Conservation (phyloP, 371 early-diverging fungal genomes). For the Encephalitozoon intestinalis region DNA sequence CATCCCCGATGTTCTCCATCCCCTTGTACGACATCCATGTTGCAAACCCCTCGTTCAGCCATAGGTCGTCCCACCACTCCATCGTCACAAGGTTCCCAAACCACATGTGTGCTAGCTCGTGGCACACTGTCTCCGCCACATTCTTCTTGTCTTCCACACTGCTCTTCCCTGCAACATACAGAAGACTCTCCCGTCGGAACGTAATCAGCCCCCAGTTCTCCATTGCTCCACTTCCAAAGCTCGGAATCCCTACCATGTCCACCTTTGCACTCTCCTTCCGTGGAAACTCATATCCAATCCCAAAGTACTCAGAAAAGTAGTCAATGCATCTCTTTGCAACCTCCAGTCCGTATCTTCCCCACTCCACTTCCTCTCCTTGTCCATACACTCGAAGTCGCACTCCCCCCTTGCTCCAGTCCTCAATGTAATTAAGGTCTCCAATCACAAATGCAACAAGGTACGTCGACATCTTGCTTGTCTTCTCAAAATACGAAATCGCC, state of each 20-base stretch:
- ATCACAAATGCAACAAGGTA: conserved; percentile 78
- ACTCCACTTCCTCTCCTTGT: conserved; percentile 64
- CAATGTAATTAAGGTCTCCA: conserved; percentile 77
- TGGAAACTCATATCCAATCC: conserved; percentile 71
- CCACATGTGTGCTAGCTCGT: conserved; percentile 88
- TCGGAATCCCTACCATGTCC: conserved; percentile 77
- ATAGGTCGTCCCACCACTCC: conserved; percentile 79
- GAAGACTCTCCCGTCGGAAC: conserved; percentile 69
- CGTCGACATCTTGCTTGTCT: conserved; percentile 78
- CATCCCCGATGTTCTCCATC: conserved; percentile 68
- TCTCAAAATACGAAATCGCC: conserved; percentile 62
- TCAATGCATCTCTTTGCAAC: conserved; percentile 67
- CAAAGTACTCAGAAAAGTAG: conserved; percentile 72
- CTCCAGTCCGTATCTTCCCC: conserved; percentile 70
- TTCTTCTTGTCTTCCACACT: conserved; percentile 66
- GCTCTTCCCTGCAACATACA: conserved; percentile 66
- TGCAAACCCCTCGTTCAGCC: conserved; percentile 92
- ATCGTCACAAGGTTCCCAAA: conserved; percentile 90
- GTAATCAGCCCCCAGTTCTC: conserved; percentile 90
- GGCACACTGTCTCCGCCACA: conserved; percentile 73
- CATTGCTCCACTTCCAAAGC: conserved; percentile 71
- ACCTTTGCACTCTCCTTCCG: conserved; percentile 62
- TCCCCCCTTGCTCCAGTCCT: conserved; percentile 65
- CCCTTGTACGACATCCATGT: conserved; percentile 77
- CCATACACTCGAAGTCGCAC: conserved; percentile 71